phyloP scores from a whole-genome alignment of 257 asterid species.

The Fraxinus anomala region DNA sequence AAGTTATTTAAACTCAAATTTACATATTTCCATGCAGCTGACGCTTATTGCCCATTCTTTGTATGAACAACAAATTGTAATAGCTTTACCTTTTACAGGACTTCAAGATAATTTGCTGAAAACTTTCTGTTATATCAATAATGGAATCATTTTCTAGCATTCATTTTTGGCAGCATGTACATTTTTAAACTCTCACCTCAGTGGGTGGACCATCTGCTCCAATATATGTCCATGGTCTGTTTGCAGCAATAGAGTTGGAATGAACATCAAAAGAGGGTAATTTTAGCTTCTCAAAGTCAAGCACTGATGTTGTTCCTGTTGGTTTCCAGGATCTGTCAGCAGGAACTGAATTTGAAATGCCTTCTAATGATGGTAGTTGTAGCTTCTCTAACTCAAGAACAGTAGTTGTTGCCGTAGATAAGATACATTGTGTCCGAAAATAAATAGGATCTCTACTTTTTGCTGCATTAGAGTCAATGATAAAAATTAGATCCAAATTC shows the following conservation, averaged over 20 bases:
- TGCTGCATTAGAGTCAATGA: conserved; percentile 58
- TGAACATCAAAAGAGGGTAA: conserved; percentile 57
- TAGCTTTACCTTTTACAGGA: conserved; percentile 8
- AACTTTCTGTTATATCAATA: conserved; percentile 11
- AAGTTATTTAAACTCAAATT: background rate
- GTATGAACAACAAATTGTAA: conserved; percentile 7
- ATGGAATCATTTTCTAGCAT: background rate
- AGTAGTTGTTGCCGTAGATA: conserved; percentile 59
- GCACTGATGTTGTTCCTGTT: conserved; percentile 53
- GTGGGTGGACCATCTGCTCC: conserved; percentile 54
- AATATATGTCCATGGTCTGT: conserved; percentile 55
- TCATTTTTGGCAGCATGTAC: conserved; percentile 1
- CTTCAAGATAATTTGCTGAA: conserved; percentile 19
- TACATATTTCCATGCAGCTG: background rate
- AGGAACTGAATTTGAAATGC: conserved; percentile 49
- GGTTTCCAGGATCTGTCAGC: conserved; percentile 61
- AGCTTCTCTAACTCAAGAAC: conserved; percentile 74
- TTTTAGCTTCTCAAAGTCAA: conserved; percentile 60
- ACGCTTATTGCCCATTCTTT: conserved; percentile 14
- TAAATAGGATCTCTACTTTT: conserved; percentile 54
- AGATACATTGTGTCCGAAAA: conserved; percentile 66
- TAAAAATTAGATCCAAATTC: conserved; percentile 26
- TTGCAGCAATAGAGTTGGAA: conserved; percentile 49
- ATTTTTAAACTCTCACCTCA: conserved; percentile 51
- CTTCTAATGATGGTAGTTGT: conserved; percentile 57